phyloP scores from a whole-genome alignment of 2,329 filamentous ascomycete genomes.

The Nemania diffusa region DNA sequence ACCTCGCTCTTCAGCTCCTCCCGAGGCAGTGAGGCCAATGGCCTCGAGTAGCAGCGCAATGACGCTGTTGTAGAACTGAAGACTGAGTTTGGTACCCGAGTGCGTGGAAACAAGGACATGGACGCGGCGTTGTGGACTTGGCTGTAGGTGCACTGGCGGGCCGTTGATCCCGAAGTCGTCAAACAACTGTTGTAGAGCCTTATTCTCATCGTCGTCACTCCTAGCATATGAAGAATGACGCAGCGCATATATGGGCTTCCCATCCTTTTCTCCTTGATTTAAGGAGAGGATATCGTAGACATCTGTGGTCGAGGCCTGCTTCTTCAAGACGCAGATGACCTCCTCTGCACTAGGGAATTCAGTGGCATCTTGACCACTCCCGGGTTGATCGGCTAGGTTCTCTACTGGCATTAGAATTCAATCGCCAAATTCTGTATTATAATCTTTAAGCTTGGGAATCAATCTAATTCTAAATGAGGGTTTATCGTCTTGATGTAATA shows the following conservation, averaged over 20 bases:
- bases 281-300: conserved; percentile 54
- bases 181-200: conserved; percentile 53
- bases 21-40: conserved; percentile 52
- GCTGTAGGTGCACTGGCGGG: conserved; percentile 53
- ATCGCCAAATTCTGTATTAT: too few relatives aligned
- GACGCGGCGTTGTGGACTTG: conserved; percentile 50
- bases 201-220: conserved; percentile 40
- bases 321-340: conserved; percentile 46
- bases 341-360: conserved; percentile 45
- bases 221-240: conserved; percentile 42
- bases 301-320: conserved; percentile 11
- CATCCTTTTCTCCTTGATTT: conserved; percentile 43
- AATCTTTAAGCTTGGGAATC: not conserved
- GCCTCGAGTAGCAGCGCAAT: conserved; percentile 65
- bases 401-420: conserved; percentile 17
- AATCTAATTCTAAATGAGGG: not conserved
- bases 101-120: conserved; percentile 74
- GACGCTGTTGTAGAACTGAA: conserved; percentile 64
- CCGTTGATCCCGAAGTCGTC: conserved; percentile 51
- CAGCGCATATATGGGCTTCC: conserved; percentile 36
- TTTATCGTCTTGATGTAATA: not conserved
- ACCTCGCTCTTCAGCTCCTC: conserved; percentile 16
- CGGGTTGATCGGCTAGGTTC: not conserved
- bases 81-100: conserved; percentile 71
- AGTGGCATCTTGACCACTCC: not conserved